Percentiles rank a stretch among this genome's conserved stretches.
These are phyloP conservation scores for Sclerotinia subarctica DNA, from an alignment of 2,329 filamentous ascomycete genomes.

Conservation along the genomic window DNA sequence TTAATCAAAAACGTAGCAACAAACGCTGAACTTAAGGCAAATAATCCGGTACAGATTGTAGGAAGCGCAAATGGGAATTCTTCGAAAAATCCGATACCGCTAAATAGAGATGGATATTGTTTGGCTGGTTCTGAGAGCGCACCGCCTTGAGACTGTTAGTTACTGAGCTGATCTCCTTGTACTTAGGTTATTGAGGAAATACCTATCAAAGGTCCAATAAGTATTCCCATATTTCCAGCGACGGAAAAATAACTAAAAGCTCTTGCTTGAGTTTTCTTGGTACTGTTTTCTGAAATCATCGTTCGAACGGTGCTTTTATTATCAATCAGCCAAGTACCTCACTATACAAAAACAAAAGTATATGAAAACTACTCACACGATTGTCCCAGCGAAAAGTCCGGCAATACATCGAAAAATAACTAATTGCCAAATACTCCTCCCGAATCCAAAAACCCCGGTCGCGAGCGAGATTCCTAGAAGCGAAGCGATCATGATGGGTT, in stretches of 20 bases:
- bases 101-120: slow-evolving; percentile 61
- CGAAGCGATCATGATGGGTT: slow-evolving; percentile 67
- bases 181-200: slow-evolving; percentile 37
- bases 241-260: slow-evolving; percentile 79
- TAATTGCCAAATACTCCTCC: slow-evolving; percentile 69
- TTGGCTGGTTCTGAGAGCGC: slow-evolving; percentile 62
- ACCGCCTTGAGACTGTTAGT: slow-evolving; percentile 50
- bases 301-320: slow-evolving; percentile 57
- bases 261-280: slow-evolving; percentile 64
- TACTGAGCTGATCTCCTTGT: slow-evolving; percentile 34
- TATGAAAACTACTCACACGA: slow-evolving; percentile 48
- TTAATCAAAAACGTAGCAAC: slow-evolving; percentile 56
- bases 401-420: slow-evolving; percentile 66
- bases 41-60: slow-evolving; percentile 53
- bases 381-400: slow-evolving; percentile 70
- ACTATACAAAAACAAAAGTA: background rate
- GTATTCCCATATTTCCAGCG: slow-evolving; percentile 68
- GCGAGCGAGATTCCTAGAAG: slow-evolving; percentile 60
- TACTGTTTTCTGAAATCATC: slow-evolving; percentile 73
- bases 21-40: slow-evolving; percentile 54
- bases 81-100: slow-evolving; percentile 54
- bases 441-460: slow-evolving; percentile 65
- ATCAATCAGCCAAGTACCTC: background rate
- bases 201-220: slow-evolving; percentile 57
- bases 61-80: slow-evolving; percentile 65